These are phyloP conservation scores for Sclerotinia borealis DNA, from an alignment of 2,329 filamentous ascomycete species.

Conservation along the genomic window DNA sequence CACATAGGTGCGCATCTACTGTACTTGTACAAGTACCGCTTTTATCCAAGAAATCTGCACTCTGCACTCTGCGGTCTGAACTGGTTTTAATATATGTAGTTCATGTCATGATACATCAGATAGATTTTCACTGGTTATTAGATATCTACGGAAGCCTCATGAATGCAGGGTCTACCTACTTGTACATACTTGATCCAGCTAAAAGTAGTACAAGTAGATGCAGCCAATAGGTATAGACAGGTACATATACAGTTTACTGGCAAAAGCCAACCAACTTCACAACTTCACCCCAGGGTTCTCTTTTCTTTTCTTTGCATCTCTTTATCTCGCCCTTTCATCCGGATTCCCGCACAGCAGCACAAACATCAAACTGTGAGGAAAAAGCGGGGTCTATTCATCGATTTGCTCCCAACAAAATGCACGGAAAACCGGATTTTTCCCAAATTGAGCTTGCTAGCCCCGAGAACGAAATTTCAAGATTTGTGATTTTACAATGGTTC, in stretches of 20 bases:
- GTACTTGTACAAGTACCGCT: too few relatives aligned
- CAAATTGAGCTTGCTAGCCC: not conserved
- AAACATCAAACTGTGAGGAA: not conserved
- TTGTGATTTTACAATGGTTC: not conserved
- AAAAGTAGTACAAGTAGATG: too few relatives aligned
- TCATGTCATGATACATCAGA: not conserved
- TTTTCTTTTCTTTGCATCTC: not conserved
- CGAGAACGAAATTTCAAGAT: not conserved
- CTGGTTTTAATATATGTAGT: not conserved
- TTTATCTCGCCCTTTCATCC: not conserved
- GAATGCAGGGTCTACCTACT: not conserved
- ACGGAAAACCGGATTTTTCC: not conserved
- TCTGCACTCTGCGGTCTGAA: not conserved
- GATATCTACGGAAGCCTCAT: not conserved
- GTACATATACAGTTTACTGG: too few relatives aligned
- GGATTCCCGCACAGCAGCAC: not conserved
- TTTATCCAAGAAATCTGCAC: not conserved
- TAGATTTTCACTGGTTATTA: not conserved
- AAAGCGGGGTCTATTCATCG: not conserved
- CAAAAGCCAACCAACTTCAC: too few relatives aligned
- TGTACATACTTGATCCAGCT: not conserved
- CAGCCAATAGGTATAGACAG: not conserved
- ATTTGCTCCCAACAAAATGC: slow-evolving; percentile 6
- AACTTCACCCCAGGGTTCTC: too few relatives aligned
- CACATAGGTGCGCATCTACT: not conserved